Evolutionary conservation across 768 basidiomycete genomes (phyloP).

Genomic region (Leucocoprinus birnbaumii): DNA sequence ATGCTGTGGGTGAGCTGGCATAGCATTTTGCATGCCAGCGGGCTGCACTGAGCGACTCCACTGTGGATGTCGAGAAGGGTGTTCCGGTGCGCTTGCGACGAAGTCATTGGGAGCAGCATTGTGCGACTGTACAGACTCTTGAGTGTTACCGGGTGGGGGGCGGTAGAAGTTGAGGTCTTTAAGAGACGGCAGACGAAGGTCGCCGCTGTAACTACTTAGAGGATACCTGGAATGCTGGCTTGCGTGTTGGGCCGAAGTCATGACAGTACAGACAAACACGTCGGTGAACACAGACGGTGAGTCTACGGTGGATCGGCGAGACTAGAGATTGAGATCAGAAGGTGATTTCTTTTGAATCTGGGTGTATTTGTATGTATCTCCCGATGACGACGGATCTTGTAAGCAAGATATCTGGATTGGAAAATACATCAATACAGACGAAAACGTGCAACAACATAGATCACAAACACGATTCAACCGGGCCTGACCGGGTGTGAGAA

Average conservation of each 20-base stretch:
- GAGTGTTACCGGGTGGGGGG: slow-evolving; percentile 24
- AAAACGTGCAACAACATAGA: slow-evolving; percentile 12
- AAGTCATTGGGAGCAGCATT: slow-evolving; percentile 18
- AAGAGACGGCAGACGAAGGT: slow-evolving; percentile 64
- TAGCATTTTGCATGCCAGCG: slow-evolving; percentile 11
- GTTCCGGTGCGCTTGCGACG: slow-evolving; percentile 25
- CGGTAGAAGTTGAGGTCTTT: slow-evolving; percentile 66
- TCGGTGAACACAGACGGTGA: slow-evolving; percentile 18
- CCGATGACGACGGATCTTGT: slow-evolving; percentile 66
- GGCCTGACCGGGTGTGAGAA: slow-evolving; percentile 4
- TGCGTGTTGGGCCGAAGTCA: slow-evolving; percentile 50
- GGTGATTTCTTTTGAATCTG: slow-evolving; percentile 38
- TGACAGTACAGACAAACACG: slow-evolving; percentile 22
- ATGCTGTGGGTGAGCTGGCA: slow-evolving; percentile 23
- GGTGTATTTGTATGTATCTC: slow-evolving; percentile 46
- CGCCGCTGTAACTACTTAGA: slow-evolving; percentile 24
- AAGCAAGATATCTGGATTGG: slow-evolving; percentile 18
- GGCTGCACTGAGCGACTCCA: slow-evolving; percentile 27
- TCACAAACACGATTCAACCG: slow-evolving; percentile 13
- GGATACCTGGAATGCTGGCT: slow-evolving; percentile 23
- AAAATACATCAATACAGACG: slow-evolving; percentile 10
- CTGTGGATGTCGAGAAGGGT: slow-evolving; percentile 30
- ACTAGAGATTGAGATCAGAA: slow-evolving; percentile 40
- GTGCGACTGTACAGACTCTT: slow-evolving; percentile 20
- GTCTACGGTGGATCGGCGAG: slow-evolving; percentile 26